Evolutionary conservation across 441 rosid genomes (phyloP).

Genomic region (Macaranga tanarius): DNA sequence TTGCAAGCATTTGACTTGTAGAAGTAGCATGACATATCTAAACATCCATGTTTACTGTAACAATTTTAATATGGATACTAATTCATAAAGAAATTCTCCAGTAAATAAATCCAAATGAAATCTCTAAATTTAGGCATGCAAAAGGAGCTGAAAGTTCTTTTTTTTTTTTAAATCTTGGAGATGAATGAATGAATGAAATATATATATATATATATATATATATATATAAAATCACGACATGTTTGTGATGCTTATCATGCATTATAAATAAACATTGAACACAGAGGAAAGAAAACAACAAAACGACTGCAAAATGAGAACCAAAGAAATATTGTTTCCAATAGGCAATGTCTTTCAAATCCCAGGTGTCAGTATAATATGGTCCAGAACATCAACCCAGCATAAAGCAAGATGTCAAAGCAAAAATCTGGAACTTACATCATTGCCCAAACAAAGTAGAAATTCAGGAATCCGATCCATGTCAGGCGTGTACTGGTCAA

Average conservation of each 20-base stretch:
- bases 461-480: conserved; percentile 97
- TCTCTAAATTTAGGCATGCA: background rate
- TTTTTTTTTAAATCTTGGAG: background rate
- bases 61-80: background rate
- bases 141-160: background rate
- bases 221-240: background rate
- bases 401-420: conserved; percentile 14
- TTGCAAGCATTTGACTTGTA: background rate
- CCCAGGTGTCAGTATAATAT: background rate
- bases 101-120: conserved; percentile 3
- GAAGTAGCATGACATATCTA: background rate
- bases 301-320: background rate
- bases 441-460: conserved; percentile 86
- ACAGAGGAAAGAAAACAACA: background rate
- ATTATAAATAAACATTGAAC: background rate
- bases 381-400: conserved; percentile 4
- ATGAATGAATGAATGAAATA: too few relatives aligned
- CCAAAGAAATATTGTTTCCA: background rate
- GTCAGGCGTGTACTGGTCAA: conserved; percentile 91
- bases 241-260: conserved; percentile 3
- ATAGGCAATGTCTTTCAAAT: background rate
- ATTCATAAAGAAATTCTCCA: background rate
- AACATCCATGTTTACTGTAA: background rate
- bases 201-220: too few relatives aligned
- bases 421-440: conserved; percentile 51